Evolutionary conservation across 1,284 basidiomycete species (phyloP).

Genomic region (Caloboletus inedulis): DNA sequence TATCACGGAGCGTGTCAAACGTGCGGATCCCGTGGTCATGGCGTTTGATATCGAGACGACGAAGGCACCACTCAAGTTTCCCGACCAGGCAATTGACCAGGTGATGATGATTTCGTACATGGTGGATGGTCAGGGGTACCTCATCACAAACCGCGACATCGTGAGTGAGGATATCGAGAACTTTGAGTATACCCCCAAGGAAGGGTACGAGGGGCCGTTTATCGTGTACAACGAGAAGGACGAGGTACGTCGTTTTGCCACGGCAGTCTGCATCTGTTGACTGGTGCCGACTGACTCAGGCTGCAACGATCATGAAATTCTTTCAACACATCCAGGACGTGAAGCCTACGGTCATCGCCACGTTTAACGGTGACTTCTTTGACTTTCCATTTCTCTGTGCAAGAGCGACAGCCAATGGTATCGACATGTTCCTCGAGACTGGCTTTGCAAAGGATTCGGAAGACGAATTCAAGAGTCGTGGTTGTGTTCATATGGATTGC

Average conservation of each 20-base stretch:
- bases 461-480: conserved; percentile 92
- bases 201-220: conserved; percentile 97
- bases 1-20: conserved; percentile 87
- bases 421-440: conserved; percentile 95
- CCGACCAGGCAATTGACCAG: conserved; percentile 93
- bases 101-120: conserved; percentile 99
- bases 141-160: conserved; percentile 98
- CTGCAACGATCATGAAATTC: conserved; percentile 80
- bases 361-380: conserved; percentile 99
- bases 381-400: conserved; percentile 99
- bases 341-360: conserved; percentile 95
- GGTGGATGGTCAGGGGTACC: conserved; percentile 94
- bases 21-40: conserved; percentile 99
- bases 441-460: conserved; percentile 92
- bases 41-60: conserved; percentile 99
- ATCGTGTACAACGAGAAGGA: conserved; percentile 94
- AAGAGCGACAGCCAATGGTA: conserved; percentile 82
- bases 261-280: background rate
- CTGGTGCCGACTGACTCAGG: conserved; percentile 38
- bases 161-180: conserved; percentile 97
- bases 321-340: conserved; percentile 93
- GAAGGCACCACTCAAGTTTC: conserved; percentile 98
- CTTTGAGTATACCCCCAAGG: conserved; percentile 98
- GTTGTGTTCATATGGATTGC: conserved; percentile 98
- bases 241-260: conserved; percentile 55